Base-by-base conservation (phyloP, 1,284 basidiomycete genomes). In the Ceratobasidium sp. region DNA sequence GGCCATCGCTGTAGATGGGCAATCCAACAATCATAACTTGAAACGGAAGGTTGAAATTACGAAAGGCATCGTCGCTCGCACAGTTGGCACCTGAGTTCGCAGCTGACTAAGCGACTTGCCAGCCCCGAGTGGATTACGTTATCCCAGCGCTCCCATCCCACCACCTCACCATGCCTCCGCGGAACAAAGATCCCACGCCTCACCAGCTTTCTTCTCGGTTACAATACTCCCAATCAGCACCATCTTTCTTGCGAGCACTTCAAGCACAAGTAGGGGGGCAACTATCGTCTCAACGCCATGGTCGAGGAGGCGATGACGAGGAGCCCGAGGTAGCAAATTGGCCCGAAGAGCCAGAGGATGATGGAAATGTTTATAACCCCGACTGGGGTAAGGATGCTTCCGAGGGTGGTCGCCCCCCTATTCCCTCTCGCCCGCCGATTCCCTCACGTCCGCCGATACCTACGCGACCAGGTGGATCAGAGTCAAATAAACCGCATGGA, bases 191-290 rank as follows among this genome's bases (percentile, higher is more conserved):
- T 75, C 87, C 83, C n/a, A 88, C 84, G n/a, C 80, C 83, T 47
- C 81, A 84, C 35, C 88, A 90, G 72, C 80, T 90, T 54, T 89
- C 87, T 13, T 86, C 87, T 3, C 82, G 84, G 49, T 81, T 90
- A 32, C 77, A 85, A 8, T 90, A 89, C 75, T 80, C 81, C 69
- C 78, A 81, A 71, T 78, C 80, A 25, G 84, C 82, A 0, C 88
- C 88, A 1, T 78, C 81, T 0, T 90, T 90, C 75, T 79, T 90
- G 10, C 84, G 82, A 69, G 86, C 83, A 72, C 78, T 90, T 27
- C 82, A 88, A 72, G 85, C 86, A 72, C 82, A 80, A 64, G 79
- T 89, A 58, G 82, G 84, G 13, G 88, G 88, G 3, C 62, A 65
- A 42, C 35, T 65, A 32, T 53, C 49, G 4, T 53, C 62, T 80